Evolutionary conservation across 2,329 filamentous ascomycete genomes (phyloP), one percentile per base, ranked within the genome.

Genomic region (Tolypocladium amazonense): DNA sequence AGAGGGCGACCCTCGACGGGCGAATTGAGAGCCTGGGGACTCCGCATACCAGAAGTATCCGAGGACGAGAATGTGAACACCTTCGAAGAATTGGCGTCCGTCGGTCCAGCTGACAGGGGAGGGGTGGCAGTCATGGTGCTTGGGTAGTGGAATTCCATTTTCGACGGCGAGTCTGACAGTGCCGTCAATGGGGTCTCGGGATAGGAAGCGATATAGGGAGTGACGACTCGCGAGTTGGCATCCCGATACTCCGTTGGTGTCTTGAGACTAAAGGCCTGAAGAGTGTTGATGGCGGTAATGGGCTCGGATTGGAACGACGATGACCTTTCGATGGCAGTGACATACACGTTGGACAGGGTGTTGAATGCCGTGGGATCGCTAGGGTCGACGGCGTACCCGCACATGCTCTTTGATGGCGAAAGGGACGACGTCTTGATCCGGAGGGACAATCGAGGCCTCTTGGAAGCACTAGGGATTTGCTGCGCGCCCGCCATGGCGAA

Each of bases 321-420:
- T 35, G 81, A 79, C 56, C 82, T 80, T 70, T 85, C 83, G 58
- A 87, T 85, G 62, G 84, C 81, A 3, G 81, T 82, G 33, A 81
- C 80, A 66, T 87, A 87, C 62, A 84, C 81, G 71, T 87, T 87
- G 58, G 84, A 85, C 45, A 87, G 77, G 2, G 85, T 87, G 71
- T 87, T 87, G 73, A 86, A 86, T 27, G 83, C 76, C 1, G 85
- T 87, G 4, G 83, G 82, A 38, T 84, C 85, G 60, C 77, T 80
- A 37, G 82, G 80, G 65, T 86, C 79, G 45, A 81, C 65, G 45
- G 67, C 60, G 58, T 70, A 71, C 55, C 67, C 68, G 61, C 69
- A 65, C 20, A 65, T 63, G 27, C 76, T 70, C 58, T 72, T 76
- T 58, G 73, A 69, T 47, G 65, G 67, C 4, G 76, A 68, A 39